Percentiles rank a stretch among this genome's conserved stretches.
phyloP scores from a whole-genome alignment of 345 rosid species.

The Anastatica hierochuntica region DNA sequence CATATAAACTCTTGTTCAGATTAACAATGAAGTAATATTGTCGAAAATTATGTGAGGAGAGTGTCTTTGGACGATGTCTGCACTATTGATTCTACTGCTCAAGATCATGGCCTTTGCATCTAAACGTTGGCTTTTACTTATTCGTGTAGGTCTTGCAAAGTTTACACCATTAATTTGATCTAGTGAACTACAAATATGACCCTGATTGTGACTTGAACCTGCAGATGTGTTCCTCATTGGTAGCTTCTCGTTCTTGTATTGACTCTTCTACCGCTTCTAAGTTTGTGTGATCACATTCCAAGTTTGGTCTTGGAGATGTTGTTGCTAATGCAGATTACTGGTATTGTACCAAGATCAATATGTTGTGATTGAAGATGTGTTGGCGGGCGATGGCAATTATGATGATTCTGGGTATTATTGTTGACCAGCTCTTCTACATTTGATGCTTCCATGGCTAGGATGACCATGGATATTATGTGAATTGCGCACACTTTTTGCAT shows the following conservation, averaged over 20 bases:
- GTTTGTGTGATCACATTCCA: constrained; percentile 3
- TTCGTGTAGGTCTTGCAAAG: constrained; percentile 11
- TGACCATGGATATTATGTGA: constrained; percentile 6
- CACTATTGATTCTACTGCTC: too few relatives aligned
- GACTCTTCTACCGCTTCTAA: constrained; percentile 16
- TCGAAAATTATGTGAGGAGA: too few relatives aligned
- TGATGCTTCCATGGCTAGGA: constrained; percentile 19
- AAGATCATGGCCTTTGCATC: constrained; percentile 39
- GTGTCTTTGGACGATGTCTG: not conserved
- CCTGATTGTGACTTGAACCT: constrained; percentile 17
- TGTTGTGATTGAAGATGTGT: constrained; percentile 11
- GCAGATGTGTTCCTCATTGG: constrained; percentile 1
- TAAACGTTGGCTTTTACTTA: constrained; percentile 16
- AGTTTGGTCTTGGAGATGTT: constrained; percentile 12
- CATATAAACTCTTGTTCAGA: too few relatives aligned
- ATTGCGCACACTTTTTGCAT: constrained; percentile 6
- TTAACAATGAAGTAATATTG: too few relatives aligned
- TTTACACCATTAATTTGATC: not conserved
- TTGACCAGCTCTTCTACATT: constrained; percentile 21
- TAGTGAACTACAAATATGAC: constrained; percentile 5
- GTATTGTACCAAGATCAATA: constrained; percentile 16
- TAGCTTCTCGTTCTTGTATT: constrained; percentile 6
- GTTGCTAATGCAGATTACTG: constrained; percentile 9
- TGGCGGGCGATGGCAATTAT: too few relatives aligned
- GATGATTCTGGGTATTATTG: not conserved